These are phyloP conservation scores for Mucor circinelloides DNA, from an alignment of 371 early-diverging fungal species.

Conservation along the genomic window DNA sequence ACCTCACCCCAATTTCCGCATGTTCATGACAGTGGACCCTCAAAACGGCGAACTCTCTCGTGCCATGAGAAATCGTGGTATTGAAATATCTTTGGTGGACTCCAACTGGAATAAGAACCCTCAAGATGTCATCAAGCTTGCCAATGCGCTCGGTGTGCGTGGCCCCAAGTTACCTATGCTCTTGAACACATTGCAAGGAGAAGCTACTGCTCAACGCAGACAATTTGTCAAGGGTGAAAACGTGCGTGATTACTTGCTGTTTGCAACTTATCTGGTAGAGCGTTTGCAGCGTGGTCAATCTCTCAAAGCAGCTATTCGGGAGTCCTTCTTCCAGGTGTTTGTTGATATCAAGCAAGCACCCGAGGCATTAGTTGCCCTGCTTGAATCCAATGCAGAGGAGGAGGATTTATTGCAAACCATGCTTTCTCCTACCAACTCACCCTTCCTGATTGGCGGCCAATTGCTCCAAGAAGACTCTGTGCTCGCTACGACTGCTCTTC, in stretches of 20 bases:
- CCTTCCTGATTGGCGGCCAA: slow-evolving; percentile 59
- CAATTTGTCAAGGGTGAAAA: slow-evolving; percentile 49
- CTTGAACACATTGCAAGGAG: slow-evolving; percentile 37
- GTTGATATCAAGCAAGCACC: slow-evolving; percentile 37
- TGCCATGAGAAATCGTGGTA: slow-evolving; percentile 97
- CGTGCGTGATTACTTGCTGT: slow-evolving; percentile 57
- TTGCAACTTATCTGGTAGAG: slow-evolving; percentile 64
- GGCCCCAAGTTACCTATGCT: slow-evolving; percentile 40
- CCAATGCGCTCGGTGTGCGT: slow-evolving; percentile 59
- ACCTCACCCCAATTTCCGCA: slow-evolving; percentile 96
- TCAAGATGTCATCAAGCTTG: slow-evolving; percentile 50
- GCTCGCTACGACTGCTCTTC: slow-evolving; percentile 59
- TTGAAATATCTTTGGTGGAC: slow-evolving; percentile 81
- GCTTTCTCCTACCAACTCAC: slow-evolving; percentile 56
- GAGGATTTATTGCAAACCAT: slow-evolving; percentile 25
- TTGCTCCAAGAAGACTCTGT: slow-evolving; percentile 58
- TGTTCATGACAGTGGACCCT: slow-evolving; percentile 99
- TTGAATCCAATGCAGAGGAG: slow-evolving; percentile 16
- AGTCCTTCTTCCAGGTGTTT: slow-evolving; percentile 63
- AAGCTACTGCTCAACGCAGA: slow-evolving; percentile 34
- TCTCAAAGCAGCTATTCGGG: slow-evolving; percentile 49
- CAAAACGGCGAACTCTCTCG: slow-evolving; percentile 91
- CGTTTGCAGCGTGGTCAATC: slow-evolving; percentile 70
- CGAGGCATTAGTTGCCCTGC: slow-evolving; percentile 16
- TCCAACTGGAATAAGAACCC: slow-evolving; percentile 44